A percentile compares a stretch with the other conserved stretches of the same genome.
Evolutionary conservation across 169 alveolate species (phyloP).

Genomic region (Cyclospora cayetanensis): DNA sequence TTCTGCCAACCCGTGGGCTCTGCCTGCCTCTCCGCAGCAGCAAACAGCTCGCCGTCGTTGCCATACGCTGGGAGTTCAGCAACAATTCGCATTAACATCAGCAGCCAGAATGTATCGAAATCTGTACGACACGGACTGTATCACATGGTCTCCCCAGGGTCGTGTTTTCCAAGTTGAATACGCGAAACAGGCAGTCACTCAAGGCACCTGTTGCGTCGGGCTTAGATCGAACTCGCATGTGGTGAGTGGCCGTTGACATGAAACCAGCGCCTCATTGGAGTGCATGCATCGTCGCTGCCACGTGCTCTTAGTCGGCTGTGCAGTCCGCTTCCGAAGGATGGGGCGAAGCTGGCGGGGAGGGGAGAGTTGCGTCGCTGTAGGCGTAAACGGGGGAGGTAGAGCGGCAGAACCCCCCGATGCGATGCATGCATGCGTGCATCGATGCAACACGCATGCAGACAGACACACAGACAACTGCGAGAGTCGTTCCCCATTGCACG

Average conservation of each 20-base stretch:
- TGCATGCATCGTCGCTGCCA: not conserved
- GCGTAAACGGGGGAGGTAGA: too few relatives aligned
- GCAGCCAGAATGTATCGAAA: slow-evolving; percentile 72
- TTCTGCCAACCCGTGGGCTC: not conserved
- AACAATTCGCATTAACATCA: slow-evolving; percentile 48
- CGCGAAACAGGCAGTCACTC: slow-evolving; percentile 74
- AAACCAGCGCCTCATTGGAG: not conserved
- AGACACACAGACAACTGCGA: too few relatives aligned
- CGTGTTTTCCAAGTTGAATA: slow-evolving; percentile 73
- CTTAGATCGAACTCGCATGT: slow-evolving; percentile 66
- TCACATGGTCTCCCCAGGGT: slow-evolving; percentile 77
- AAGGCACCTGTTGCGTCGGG: slow-evolving; percentile 77
- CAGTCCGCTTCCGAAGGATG: too few relatives aligned
- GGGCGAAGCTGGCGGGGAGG: too few relatives aligned
- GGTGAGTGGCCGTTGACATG: not conserved
- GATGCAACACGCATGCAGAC: too few relatives aligned
- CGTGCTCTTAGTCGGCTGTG: too few relatives aligned
- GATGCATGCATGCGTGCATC: too few relatives aligned
- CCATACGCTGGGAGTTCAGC: too few relatives aligned
- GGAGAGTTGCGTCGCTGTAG: too few relatives aligned
- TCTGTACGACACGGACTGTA: slow-evolving; percentile 74
- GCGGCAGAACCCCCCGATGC: too few relatives aligned
- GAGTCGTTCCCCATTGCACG: too few relatives aligned
- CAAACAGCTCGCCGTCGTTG: too few relatives aligned
- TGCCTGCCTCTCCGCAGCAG: not conserved